Evolutionary conservation across 768 basidiomycete species (phyloP).

Genomic region (Russula virescens): DNA sequence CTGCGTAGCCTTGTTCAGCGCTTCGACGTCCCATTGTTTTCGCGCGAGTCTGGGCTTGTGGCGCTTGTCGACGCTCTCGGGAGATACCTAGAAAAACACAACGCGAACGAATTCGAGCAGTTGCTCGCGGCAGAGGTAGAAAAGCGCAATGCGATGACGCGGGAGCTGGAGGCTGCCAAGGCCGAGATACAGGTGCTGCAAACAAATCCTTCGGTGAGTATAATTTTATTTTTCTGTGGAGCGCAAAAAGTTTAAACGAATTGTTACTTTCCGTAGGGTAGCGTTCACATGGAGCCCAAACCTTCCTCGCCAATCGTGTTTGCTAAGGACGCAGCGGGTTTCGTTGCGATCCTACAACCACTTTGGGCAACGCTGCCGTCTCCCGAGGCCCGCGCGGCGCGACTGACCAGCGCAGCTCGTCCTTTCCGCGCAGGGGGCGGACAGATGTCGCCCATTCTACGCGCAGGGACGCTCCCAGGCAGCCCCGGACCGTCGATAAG

Average conservation of each 20-base stretch:
- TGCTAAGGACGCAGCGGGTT: constrained; percentile 44
- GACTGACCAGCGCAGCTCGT: constrained; percentile 45
- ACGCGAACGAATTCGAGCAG: constrained; percentile 35
- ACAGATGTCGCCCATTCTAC: constrained; percentile 26
- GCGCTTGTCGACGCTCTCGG: constrained; percentile 28
- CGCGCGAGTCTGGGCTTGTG: constrained; percentile 27
- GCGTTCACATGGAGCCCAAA: neutral
- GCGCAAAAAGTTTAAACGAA: constrained; percentile 9
- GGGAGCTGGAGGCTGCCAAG: constrained; percentile 28
- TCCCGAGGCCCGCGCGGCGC: constrained; percentile 71
- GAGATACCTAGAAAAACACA: constrained; percentile 32
- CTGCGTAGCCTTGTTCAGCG: constrained; percentile 49
- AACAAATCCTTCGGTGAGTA: constrained; percentile 31
- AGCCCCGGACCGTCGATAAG: constrained; percentile 51
- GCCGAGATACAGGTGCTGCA: constrained; percentile 26
- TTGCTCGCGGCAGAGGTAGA: constrained; percentile 33
- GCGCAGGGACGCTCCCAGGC: constrained; percentile 28
- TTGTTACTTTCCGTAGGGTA: constrained; percentile 13
- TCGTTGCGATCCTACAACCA: constrained; percentile 59
- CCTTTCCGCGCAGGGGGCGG: constrained; percentile 37
- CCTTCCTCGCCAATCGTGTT: constrained; percentile 27
- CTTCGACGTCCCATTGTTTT: constrained; percentile 50
- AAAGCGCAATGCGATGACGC: constrained; percentile 12
- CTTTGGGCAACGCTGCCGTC: constrained; percentile 83
- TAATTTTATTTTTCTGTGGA: neutral